Base-by-base conservation (phyloP, 2,329 filamentous ascomycete genomes). In the Penicillium sclerotigenum region DNA sequence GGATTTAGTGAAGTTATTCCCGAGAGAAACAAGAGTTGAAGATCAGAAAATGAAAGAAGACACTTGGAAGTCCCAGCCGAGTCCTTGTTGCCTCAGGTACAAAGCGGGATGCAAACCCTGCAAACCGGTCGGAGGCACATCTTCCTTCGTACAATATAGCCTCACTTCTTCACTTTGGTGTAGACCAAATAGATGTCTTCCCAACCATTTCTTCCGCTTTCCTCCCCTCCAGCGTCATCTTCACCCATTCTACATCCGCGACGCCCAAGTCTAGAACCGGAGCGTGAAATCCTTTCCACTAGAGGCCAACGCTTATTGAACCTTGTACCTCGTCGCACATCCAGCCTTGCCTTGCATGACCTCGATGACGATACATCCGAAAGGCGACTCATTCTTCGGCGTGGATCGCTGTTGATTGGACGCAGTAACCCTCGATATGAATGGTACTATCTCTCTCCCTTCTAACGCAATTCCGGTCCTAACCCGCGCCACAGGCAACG, bases 381-480 rank as follows among this genome's bases (percentile, higher is more conserved):
- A 24, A 24, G 61, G 33, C 56, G 61, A 52, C 38, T 48, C 0
- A 58, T 62, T 20, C 43, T 58, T 1, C 49, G 52, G n/a, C 60
- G 47, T 29, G 63, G 62, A 22, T 61, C 65, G 0, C 53, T 51
- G 7, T 80, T 97, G 65, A 96, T 97, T 71, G 93, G 93, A 40
- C 90, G 90, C 66, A 90, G 84, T 63, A 97, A 94, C 71, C 89
- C 90, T 18, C 80, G 90, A 58, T 96, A 96, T 75, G 83, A 83
- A 60, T 97, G 91, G 88, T 79, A 65, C 38, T 63, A 58, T 22
- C 14, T 7, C 22, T 18, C 42, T n/a, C 24, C 29, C n/a, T 26
- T 24, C 38, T 33, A 42, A 31, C 8, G 26, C 43, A 20, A 46
- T n/a, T 24, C 13, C 40, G n/a, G 26, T 28, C 31, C 40, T 52